These are phyloP conservation scores for Lepidium africanum DNA, from an alignment of 345 rosid species.

Conservation along the genomic window DNA sequence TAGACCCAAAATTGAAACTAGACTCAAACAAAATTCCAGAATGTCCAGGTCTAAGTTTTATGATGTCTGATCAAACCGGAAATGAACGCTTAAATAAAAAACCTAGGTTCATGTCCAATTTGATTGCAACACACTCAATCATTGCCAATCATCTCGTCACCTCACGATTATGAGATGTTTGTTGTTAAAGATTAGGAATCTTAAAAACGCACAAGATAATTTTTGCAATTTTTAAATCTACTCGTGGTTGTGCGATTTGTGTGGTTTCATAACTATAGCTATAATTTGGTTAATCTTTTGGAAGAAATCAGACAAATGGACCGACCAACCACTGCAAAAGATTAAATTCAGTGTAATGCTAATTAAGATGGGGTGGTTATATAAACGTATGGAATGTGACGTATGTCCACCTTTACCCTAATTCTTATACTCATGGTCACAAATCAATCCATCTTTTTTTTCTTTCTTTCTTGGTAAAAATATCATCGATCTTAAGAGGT, in stretches of 20 bases:
- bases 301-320: neutral
- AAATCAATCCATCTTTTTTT: slow-evolving; percentile 1
- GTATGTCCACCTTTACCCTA: slow-evolving; percentile 4
- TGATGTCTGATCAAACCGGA: neutral
- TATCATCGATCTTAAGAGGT: neutral
- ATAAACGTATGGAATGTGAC: slow-evolving; percentile 12
- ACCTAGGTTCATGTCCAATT: neutral
- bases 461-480: too few relatives aligned
- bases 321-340: slow-evolving; percentile 12
- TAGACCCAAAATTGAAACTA: too few relatives aligned
- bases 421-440: slow-evolving; percentile 13
- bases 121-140: neutral
- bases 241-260: neutral
- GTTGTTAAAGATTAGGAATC: neutral
- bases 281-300: neutral
- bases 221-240: neutral
- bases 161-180: neutral
- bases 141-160: neutral
- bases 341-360: neutral
- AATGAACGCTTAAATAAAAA: neutral
- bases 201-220: neutral
- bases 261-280: neutral
- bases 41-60: neutral
- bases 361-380: neutral
- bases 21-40: too few relatives aligned